Percentiles rank a stretch among this genome's conserved stretches.
Evolutionary conservation across 2,329 filamentous ascomycete genomes (phyloP).

Genomic region (Fusarium tanahbumbuense): DNA sequence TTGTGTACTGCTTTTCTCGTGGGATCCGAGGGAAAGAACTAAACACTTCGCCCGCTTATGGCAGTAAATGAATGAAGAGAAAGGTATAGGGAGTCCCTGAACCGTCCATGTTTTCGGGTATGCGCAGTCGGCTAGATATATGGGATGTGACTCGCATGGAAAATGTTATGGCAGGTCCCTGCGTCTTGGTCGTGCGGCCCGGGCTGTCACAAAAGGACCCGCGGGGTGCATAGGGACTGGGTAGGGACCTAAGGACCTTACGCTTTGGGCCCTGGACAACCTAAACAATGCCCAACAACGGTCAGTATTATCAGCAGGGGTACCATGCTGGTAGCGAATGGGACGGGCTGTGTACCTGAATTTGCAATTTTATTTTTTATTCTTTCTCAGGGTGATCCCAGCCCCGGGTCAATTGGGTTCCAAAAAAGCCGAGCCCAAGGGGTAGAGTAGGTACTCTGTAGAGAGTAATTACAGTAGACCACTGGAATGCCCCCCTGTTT

Average conservation of each 20-base stretch:
- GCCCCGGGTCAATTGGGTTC: conserved; percentile 28
- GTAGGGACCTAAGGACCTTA: conserved; percentile 10
- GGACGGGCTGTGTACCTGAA: conserved; percentile 10
- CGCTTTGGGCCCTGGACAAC: conserved; percentile 4
- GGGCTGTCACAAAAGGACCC: conserved; percentile 10
- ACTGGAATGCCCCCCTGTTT: conserved; percentile 21
- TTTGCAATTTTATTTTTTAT: conserved; percentile 29
- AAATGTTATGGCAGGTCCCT: conserved; percentile 2
- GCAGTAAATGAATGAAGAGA: background rate
- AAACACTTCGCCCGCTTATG: conserved; percentile 33
- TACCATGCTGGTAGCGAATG: conserved; percentile 22
- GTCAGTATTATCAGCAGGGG: conserved; percentile 15
- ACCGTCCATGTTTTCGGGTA: background rate
- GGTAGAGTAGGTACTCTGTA: background rate
- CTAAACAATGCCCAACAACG: conserved; percentile 33
- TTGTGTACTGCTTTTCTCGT: conserved; percentile 32
- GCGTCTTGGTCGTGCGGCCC: background rate
- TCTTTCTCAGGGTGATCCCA: conserved; percentile 33
- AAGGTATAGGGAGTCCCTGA: background rate
- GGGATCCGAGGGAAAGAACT: conserved; percentile 19
- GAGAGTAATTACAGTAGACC: background rate
- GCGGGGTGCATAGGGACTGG: conserved; percentile 25
- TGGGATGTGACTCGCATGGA: background rate
- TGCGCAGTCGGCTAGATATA: conserved; percentile 26
- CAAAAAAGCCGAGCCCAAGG: conserved; percentile 27